Conservation (phyloP, 495 filamentous ascomycete genomes). For the Neurospora sp. region DNA sequence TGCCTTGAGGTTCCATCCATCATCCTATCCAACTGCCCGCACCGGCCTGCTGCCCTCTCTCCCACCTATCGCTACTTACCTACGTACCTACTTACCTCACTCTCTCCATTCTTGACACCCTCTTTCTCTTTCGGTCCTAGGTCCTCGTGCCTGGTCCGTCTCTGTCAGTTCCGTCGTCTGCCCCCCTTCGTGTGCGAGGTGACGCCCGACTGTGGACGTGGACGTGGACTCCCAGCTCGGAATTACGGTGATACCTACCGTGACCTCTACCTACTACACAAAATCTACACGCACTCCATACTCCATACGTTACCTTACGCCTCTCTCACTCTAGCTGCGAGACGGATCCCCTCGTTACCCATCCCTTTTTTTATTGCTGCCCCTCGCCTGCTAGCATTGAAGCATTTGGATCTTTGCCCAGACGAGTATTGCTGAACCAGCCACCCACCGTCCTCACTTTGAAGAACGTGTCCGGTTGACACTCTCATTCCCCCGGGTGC, state of each 20-base stretch:
- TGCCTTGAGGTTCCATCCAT: background rate
- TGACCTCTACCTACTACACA: background rate
- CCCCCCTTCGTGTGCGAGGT: background rate
- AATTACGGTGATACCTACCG: background rate
- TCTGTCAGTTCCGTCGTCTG: background rate
- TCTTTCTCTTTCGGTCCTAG: background rate
- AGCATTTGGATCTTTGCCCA: background rate
- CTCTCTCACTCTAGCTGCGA: background rate
- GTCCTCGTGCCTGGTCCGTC: background rate
- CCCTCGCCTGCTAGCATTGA: background rate
- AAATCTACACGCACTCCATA: background rate
- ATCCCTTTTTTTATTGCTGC: background rate
- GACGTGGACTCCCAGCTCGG: background rate
- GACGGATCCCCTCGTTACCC: background rate
- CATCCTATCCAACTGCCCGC: background rate
- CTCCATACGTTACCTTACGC: background rate
- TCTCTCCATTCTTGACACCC: background rate
- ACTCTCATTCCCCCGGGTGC: background rate
- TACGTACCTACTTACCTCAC: background rate
- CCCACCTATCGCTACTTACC: background rate
- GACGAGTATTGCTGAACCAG: background rate
- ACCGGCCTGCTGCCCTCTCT: background rate
- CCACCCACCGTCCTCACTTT: background rate
- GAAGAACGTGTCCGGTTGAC: background rate
- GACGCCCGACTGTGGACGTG: background rate